Conservation (phyloP, 2,329 filamentous ascomycete genomes). For the Aaosphaeria arxii region DNA sequence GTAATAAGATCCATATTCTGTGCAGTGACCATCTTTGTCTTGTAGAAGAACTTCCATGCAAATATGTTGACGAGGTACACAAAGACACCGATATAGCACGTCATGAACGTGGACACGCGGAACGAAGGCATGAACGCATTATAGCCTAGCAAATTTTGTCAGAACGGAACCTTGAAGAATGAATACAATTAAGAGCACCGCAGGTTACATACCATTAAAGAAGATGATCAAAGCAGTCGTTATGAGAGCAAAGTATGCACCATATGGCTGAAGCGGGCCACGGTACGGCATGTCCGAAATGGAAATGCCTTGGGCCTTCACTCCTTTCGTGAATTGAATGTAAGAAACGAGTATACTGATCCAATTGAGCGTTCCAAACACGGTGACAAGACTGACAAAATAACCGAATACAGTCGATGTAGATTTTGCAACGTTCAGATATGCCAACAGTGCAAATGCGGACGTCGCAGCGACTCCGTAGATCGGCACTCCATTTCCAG, state of each 20-base stretch:
- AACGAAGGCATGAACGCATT: background rate
- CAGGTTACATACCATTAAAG: conserved; percentile 20
- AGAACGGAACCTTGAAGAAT: background rate
- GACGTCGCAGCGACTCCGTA: conserved; percentile 36
- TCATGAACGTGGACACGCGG: background rate
- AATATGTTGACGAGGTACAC: background rate
- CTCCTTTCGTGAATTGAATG: conserved; percentile 54
- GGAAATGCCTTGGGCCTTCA: conserved; percentile 49
- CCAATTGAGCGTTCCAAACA: conserved; percentile 55
- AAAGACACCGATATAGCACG: background rate
- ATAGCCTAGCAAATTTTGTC: background rate
- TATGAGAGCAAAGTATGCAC: conserved; percentile 59
- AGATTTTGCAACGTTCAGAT: conserved; percentile 48
- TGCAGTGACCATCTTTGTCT: background rate
- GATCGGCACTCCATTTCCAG: conserved; percentile 42
- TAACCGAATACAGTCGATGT: conserved; percentile 58
- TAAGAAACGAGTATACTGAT: conserved; percentile 56
- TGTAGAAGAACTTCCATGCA: background rate
- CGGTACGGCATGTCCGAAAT: conserved; percentile 51
- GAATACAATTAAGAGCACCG: background rate
- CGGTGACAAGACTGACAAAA: conserved; percentile 68
- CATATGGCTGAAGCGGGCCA: conserved; percentile 48
- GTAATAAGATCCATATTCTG: background rate
- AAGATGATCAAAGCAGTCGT: conserved; percentile 37
- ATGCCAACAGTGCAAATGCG: conserved; percentile 46